Base-by-base conservation (phyloP, 2,329 filamentous ascomycete species). In the Monosporascus sp. region DNA sequence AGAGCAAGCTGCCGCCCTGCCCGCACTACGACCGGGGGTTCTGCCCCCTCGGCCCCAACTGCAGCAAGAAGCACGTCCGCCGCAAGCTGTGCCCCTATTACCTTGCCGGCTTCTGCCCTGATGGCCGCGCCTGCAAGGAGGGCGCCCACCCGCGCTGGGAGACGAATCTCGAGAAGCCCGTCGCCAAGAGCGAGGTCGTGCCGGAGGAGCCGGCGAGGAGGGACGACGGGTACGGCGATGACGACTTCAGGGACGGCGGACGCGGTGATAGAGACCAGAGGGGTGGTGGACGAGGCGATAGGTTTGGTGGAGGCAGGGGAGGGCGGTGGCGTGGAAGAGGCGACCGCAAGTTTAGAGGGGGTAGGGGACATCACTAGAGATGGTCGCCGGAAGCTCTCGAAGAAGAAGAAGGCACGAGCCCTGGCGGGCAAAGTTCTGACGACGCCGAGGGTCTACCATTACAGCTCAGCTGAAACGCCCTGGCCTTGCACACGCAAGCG, bases 11-110 rank as follows among this genome's bases (percentile, higher is more conserved):
- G 63, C 90, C 85, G 26, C 85, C 89, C 1, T 96, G 91, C 64
- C 90, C 91, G 59, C 90, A 95, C 73, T 99, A 97, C 76, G 91
- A 97, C 57, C 86, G 88, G 62, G 94, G 94, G 2, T 97, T 97
- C 76, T 99, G 94, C 66, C 90, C 91, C 19, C 80, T 97, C 9
- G 94, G 94, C 0, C 91, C 92, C 1, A 75, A 83, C 55, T 99
- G 94, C 72, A 85, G 87, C 24, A 91, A 96, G 73, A 89, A 92
- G 62, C 94, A 99, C 72, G 86, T 96, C 53, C 84, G 91, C 55
- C 85, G 89, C 59, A 85, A 82, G 59, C 71, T 96, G 7, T 99
- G 94, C 68, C 79, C 79, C 1, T 96, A 87, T 69, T 99, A 96
- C 68, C 76, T 97, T 17, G 91, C 91, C 7, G 94, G 94, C 1